Evolutionary conservation across 768 basidiomycete genomes (phyloP), one percentile per base, ranked within the genome.

Genomic region (Leucocoprinus birnbaumii): DNA sequence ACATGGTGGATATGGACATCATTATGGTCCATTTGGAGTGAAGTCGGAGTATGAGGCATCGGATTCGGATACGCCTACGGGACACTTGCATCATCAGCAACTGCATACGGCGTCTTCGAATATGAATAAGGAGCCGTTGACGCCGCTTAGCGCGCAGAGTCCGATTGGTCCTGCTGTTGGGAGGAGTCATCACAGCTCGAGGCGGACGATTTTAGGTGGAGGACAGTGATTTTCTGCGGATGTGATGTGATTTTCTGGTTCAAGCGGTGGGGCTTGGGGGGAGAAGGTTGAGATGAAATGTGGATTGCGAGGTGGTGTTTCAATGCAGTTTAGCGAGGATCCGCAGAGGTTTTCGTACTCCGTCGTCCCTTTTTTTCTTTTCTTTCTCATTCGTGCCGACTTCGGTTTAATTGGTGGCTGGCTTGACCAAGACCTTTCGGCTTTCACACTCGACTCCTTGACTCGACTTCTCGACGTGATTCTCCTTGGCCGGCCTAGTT

Each of bases 101-200:
- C 31, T 5, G 31, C 31, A 31, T 5, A 41, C 38, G 9, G 9
- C 16, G 38, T 3, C n/a, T n/a, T 38, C 38, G 27, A 48, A 11
- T 25, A 18, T 43, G 27, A 42, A 42, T 11, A 55, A 44, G 47
- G 54, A 55, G 48, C 54, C 54, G 3, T 49, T 55, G 48, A 55
- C 54, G 14, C 54, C 54, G 5, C 34, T 55, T n/a, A 55, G 54
- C 43, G 48, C 54, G 3, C 47, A 55, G 18, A 55, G 54, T 40
- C 54, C 54, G 14, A 37, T 55, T 25, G 54, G 48, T 13, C 47
- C 54, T 25, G 54, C 40, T 27, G 47, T 49, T 42, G 54, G 47
- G 13, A 48, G 46, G 16, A 42, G 47, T 40, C 21, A 25, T 22
- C 40, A 48, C 25, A 42, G 48, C n/a, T 48, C 47, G 47, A 21